Base-by-base conservation (phyloP, 2,329 filamentous ascomycete species). In the Aspergillus awamori region DNA sequence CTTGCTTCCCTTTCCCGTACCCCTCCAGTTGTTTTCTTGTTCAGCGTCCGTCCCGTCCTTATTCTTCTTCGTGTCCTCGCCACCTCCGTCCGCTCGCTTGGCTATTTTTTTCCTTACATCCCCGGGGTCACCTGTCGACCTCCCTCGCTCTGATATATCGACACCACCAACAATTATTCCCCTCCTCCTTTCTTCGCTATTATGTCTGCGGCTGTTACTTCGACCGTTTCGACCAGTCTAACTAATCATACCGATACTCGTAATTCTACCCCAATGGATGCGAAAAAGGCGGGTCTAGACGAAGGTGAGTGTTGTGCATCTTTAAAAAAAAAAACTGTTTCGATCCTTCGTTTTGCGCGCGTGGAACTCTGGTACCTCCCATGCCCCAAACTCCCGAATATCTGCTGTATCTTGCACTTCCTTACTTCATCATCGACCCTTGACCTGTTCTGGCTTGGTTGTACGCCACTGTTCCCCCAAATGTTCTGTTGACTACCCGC, bases 231-330 rank as follows among this genome's bases (percentile, higher is more conserved):
- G 52, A 72, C 73, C 65, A 70, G 67, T 57, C 65, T 66, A 64
- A 52, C 63, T 30, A 56, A 63, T 64, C 68, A 69, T 65, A 65
- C 72, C 55, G 68, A 61, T 53, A 69, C 66, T 63, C 72, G 70
- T 62, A 76, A 74, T 60, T 71, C 77, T 58, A 75, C 77, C 55
- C 72, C 77, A 66, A 79, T 80, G 76, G 79, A 81, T 65, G 70
- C 73, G 58, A 79, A 79, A 67, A 79, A 77, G 65, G 71, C 70
- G 57, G 66, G 66, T 33, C 59, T 74, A 57, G 74, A 79, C 60
- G 76, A 79, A 74, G 76, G 79, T 81, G 67, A 63, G 76, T 74
- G 10, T 13, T 36, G 33, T 13, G 56, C 33, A 62, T 65, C 45
- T 58, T 36, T 11, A 33, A 11, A 33, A 26, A 13, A 13, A 13